phyloP scores from a whole-genome alignment of 1,284 basidiomycete species.

The Pterula multifida region DNA sequence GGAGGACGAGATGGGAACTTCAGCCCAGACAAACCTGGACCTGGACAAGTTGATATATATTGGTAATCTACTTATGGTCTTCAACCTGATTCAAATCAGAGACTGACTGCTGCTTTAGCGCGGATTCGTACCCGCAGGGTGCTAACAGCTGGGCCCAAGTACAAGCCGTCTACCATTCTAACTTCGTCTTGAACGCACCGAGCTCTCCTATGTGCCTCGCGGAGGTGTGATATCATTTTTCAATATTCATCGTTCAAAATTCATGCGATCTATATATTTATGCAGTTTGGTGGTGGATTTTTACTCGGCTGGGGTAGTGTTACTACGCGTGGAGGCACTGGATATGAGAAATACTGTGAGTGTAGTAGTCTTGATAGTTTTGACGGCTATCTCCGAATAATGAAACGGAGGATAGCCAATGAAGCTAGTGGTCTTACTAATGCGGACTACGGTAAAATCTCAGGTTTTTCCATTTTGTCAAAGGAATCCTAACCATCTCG shows the following conservation, averaged over 20 bases:
- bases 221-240: conserved; percentile 20
- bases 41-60: conserved; percentile 34
- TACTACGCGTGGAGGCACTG: conserved; percentile 27
- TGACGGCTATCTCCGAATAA: too few relatives aligned
- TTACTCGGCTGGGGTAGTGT: conserved; percentile 30
- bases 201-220: conserved; percentile 37
- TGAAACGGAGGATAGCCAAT: too few relatives aligned
- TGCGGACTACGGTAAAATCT: conserved; percentile 23
- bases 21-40: conserved; percentile 31
- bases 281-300: conserved; percentile 35
- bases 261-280: background rate
- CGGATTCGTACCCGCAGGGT: conserved; percentile 39
- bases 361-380: background rate
- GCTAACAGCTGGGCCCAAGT: conserved; percentile 32
- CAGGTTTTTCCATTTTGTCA: conserved; percentile 5
- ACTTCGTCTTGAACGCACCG: conserved; percentile 28
- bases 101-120: conserved; percentile 18
- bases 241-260: background rate
- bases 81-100: background rate
- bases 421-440: conserved; percentile 25
- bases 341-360: conserved; percentile 37
- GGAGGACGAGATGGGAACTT: conserved; percentile 28
- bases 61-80: conserved; percentile 18
- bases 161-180: conserved; percentile 32
- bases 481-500: conserved; percentile 1